Evolutionary conservation across 495 filamentous ascomycete species (phyloP), one percentile per base, ranked within the genome.

Genomic region (Aspergillus mulundensis): DNA sequence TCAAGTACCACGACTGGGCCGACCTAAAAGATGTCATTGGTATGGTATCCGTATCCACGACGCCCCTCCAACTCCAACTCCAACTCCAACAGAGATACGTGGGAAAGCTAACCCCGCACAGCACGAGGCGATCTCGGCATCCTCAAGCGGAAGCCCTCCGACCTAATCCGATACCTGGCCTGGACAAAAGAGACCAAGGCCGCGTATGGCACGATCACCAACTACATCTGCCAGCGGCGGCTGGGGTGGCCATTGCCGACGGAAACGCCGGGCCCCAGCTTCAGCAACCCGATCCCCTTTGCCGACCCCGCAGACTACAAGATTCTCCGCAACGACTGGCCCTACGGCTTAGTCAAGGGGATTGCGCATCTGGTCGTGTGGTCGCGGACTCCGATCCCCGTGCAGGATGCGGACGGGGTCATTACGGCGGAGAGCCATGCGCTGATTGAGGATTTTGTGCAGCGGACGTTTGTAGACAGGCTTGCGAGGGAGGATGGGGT

Each of bases 291-390:
- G 28, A 73, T 69, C n/a, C 88, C 88, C 34, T 92, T 93, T 66
- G 77, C 77, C 39, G 77, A 91, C 59, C 72, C 79, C 19, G 75
- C 76, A 44, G 90, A 95, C 74, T 91, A 83, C 70, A 84, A 80
- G 59, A 86, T 95, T 55, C 74, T 95, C 24, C 75, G 78, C 54
- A 97, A 97, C 63, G 91, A 96, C 74, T 97, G 92, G 92, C 91
- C 91, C 0, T 96, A 97, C 66, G 92, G 87, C 0, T 64, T 92
- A 23, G 80, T 66, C 0, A 74, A 82, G 6, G 87, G 84, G 30
- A 88, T 96, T 62, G 53, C 64, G n/a, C 83, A 86, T 61, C 66
- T 86, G 18, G 73, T 84, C 8, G 76, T 85, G 12, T 86, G 83
- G 83, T 63, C 75, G 36, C 81, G 83, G 45, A 81, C 77, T n/a